These are phyloP conservation scores for Heritiera littoralis DNA, from an alignment of 345 rosid genomes.

Conservation along the genomic window DNA sequence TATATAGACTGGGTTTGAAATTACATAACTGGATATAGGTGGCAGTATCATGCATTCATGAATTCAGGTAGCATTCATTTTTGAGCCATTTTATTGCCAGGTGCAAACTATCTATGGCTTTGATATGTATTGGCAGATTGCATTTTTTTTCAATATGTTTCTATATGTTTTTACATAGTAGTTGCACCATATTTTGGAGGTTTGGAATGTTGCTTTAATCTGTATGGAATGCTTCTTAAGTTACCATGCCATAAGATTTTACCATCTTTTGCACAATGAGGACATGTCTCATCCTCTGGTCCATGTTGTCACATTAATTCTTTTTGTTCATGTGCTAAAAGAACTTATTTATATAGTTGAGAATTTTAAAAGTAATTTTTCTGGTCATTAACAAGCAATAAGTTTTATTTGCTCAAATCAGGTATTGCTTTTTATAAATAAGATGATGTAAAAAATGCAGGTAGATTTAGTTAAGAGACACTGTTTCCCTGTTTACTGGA, in stretches of 20 bases:
- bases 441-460: slow-evolving; percentile 44
- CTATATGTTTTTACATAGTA: not conserved
- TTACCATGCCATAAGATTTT: not conserved
- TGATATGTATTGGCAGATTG: slow-evolving; percentile 1
- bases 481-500: slow-evolving; percentile 93
- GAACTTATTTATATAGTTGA: not conserved
- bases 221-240: not conserved
- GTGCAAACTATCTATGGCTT: not conserved
- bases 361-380: not conserved
- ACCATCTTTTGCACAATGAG: not conserved
- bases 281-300: not conserved
- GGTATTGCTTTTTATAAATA: slow-evolving; percentile 17
- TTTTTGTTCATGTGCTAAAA: not conserved
- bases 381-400: not conserved
- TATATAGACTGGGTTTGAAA: not conserved
- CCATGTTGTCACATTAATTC: not conserved
- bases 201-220: not conserved
- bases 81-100: not conserved
- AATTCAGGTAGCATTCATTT: not conserved
- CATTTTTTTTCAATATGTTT: slow-evolving; percentile 5
- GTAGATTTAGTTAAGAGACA: slow-evolving; percentile 84
- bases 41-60: not conserved
- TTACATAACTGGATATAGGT: not conserved
- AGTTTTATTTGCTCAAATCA: not conserved
- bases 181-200: not conserved